Conservation (phyloP, 495 filamentous ascomycete species). For the Niebla homalea region DNA sequence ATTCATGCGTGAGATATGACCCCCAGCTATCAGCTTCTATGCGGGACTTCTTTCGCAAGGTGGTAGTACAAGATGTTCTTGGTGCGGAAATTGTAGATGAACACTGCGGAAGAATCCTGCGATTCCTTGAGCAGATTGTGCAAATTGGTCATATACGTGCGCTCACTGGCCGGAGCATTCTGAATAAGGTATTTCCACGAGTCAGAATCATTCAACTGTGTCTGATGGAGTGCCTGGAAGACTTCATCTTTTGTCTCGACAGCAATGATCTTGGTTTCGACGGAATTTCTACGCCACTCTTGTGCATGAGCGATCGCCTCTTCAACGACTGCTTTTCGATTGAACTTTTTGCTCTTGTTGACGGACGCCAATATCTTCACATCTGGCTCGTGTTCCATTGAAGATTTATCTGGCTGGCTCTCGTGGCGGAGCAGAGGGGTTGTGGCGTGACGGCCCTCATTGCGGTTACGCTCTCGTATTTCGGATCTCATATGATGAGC, state of each 20-base stretch:
- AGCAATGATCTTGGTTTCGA: slow-evolving; percentile 68
- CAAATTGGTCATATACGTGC: slow-evolving; percentile 75
- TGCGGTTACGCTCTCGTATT: slow-evolving; percentile 61
- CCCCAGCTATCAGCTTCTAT: no score
- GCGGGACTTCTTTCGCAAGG: slow-evolving; percentile 19
- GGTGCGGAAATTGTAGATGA: slow-evolving; percentile 72
- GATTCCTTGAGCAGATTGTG: slow-evolving; percentile 59
- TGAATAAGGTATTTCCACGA: slow-evolving; percentile 78
- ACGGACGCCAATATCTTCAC: slow-evolving; percentile 72
- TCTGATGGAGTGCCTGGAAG: slow-evolving; percentile 65
- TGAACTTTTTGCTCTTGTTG: slow-evolving; percentile 80
- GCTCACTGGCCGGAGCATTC: slow-evolving; percentile 58
- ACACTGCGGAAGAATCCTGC: slow-evolving; percentile 47
- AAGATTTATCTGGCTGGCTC: slow-evolving; percentile 29
- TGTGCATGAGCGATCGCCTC: slow-evolving; percentile 54
- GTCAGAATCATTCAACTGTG: slow-evolving; percentile 66
- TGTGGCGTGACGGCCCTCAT: slow-evolving; percentile 36
- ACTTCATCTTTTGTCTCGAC: slow-evolving; percentile 80
- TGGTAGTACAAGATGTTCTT: slow-evolving; percentile 66
- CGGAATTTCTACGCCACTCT: slow-evolving; percentile 48
- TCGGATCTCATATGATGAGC: slow-evolving; percentile 71
- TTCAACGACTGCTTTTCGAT: slow-evolving; percentile 72
- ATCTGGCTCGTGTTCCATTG: slow-evolving; percentile 45
- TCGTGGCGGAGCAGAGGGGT: slow-evolving; percentile 27
- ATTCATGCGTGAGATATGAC: no score